Percentiles rank a stretch among this genome's conserved stretches.
Evolutionary conservation across 2,329 filamentous ascomycete genomes (phyloP).

Genomic region (Pseudopithomyces chartarum): DNA sequence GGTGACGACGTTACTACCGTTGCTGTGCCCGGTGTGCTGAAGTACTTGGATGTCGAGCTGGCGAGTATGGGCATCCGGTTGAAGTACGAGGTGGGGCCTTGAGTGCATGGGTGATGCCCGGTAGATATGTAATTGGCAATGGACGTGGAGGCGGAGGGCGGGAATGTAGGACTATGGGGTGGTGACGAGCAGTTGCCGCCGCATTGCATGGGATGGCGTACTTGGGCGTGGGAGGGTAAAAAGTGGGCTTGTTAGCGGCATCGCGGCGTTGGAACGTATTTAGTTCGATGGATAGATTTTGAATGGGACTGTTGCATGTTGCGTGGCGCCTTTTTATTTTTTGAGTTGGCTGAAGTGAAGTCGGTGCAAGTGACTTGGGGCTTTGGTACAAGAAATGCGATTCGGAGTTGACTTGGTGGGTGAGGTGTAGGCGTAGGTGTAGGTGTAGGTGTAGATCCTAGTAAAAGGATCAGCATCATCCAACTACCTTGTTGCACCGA

Average conservation of each 20-base stretch:
- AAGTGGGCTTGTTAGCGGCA: conserved; percentile 8
- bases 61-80: conserved; percentile 96
- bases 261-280: conserved; percentile 5
- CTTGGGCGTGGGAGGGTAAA: background rate
- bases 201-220: conserved; percentile 4
- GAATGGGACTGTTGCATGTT: no score
- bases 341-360: no score
- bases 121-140: background rate
- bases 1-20: conserved; percentile 91
- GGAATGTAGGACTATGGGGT: background rate
- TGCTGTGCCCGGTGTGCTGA: conserved; percentile 88
- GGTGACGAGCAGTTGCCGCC: background rate
- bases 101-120: background rate
- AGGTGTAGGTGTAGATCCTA: no score
- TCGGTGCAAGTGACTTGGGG: no score
- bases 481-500: no score
- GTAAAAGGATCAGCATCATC: no score
- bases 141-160: background rate
- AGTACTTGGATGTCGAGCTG: conserved; percentile 92
- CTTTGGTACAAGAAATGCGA: no score
- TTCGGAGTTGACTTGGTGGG: no score
- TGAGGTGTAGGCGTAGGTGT: no score
- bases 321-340: no score
- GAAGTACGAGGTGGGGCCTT: conserved; percentile 78
- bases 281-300: background rate